Conservation (phyloP, 768 basidiomycete genomes). For the Boletus pseudo-olivaceus region DNA sequence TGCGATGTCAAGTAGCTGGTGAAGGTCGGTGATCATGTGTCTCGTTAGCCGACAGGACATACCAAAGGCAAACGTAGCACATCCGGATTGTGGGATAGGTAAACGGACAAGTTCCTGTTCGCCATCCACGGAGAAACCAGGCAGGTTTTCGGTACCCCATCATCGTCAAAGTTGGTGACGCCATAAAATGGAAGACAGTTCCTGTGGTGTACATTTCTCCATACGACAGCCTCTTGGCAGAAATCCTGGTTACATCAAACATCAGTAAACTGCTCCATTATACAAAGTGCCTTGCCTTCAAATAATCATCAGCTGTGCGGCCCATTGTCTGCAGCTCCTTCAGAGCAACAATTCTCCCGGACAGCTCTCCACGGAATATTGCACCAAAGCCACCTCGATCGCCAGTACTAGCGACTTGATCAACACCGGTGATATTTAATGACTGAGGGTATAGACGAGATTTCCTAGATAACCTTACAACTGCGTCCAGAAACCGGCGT, state of each 20-base stretch:
- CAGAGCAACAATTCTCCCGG: conserved; percentile 28
- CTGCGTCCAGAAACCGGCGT: conserved; percentile 27
- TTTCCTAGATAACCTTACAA: conserved; percentile 29
- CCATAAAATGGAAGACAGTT: conserved; percentile 34
- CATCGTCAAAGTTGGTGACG: conserved; percentile 9
- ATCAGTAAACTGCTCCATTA: background rate
- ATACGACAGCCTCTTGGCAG: conserved; percentile 29
- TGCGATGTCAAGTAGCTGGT: conserved; percentile 37
- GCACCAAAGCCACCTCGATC: conserved; percentile 32
- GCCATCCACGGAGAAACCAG: conserved; percentile 27
- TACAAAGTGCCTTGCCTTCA: conserved; percentile 19
- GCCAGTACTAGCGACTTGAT: conserved; percentile 7
- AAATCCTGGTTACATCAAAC: conserved; percentile 21
- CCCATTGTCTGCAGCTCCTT: conserved; percentile 25
- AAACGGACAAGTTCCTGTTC: conserved; percentile 31
- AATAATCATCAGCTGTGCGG: conserved; percentile 23
- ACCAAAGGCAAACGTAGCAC: conserved; percentile 34
- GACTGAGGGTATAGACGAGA: conserved; percentile 27
- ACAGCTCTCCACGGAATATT: conserved; percentile 29
- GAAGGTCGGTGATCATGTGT: background rate
- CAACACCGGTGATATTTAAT: conserved; percentile 21
- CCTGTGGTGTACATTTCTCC: conserved; percentile 28
- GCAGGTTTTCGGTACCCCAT: conserved; percentile 13
- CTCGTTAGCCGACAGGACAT: conserved; percentile 3
- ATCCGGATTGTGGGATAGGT: conserved; percentile 25